These are phyloP conservation scores for Picea glauca DNA, from an alignment of 75 land plant species.

Conservation along the genomic window DNA sequence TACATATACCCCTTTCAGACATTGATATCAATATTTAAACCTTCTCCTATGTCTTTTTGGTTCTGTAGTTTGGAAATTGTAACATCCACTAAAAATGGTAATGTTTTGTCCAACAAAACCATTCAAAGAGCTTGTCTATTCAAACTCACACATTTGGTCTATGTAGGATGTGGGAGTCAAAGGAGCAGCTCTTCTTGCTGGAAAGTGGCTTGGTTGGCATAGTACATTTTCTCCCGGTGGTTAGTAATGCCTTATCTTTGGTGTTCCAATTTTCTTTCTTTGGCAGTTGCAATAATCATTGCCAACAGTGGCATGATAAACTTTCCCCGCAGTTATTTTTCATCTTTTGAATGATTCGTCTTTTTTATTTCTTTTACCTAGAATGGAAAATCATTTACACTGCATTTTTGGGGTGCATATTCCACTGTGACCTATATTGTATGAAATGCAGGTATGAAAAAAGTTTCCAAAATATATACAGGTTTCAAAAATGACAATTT, in stretches of 20 bases:
- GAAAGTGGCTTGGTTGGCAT: constrained; percentile 47
- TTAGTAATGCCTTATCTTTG: background rate
- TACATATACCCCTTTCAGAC: no score
- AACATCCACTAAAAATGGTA: no score
- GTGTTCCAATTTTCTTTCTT: background rate
- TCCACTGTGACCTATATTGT: background rate
- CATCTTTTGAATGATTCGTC: background rate
- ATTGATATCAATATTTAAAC: no score
- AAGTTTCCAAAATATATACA: no score
- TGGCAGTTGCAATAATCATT: background rate
- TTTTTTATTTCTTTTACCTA: background rate
- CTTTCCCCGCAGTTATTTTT: background rate
- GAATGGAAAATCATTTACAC: background rate
- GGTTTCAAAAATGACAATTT: no score
- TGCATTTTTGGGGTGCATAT: background rate
- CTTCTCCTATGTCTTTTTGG: no score
- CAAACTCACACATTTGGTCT: background rate
- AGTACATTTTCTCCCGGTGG: constrained; percentile 26
- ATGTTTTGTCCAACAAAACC: no score
- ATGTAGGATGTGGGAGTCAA: constrained; percentile 46
- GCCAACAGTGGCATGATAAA: background rate
- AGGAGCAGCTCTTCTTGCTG: constrained; percentile 47
- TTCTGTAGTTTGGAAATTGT: no score
- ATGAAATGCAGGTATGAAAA: background rate
- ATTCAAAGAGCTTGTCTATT: no score